Evolutionary conservation across 1,139 yeast species (phyloP).

Genomic region (Waltiozyma sp.): DNA sequence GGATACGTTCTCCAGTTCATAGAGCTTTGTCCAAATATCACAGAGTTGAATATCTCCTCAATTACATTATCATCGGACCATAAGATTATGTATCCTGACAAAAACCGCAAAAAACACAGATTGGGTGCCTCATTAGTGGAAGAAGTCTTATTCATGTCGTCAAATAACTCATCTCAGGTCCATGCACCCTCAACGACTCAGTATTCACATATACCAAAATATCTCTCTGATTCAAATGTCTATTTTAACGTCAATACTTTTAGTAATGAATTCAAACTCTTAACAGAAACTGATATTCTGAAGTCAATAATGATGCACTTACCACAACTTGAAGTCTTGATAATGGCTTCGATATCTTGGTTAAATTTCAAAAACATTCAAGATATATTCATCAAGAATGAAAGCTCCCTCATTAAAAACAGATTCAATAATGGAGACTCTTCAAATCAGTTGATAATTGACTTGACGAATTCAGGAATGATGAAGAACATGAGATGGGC

Average conservation of each 20-base stretch:
- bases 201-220: conserved; percentile 4
- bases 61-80: conserved; percentile 51
- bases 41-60: conserved; percentile 39
- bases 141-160: conserved; percentile 5
- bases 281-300: conserved; percentile 30
- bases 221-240: conserved; percentile 13
- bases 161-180: conserved; percentile 3
- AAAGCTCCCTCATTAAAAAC: conserved; percentile 4
- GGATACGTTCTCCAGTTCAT: conserved; percentile 56
- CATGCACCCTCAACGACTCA: neutral
- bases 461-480: conserved; percentile 45
- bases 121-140: conserved; percentile 7
- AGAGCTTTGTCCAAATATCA: conserved; percentile 46
- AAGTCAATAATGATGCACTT: conserved; percentile 21
- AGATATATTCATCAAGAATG: conserved; percentile 18
- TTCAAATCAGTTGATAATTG: conserved; percentile 1
- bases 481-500: conserved; percentile 48
- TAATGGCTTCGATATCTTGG: conserved; percentile 43
- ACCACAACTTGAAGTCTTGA: conserved; percentile 23
- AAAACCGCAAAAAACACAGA: neutral
- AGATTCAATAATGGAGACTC: conserved; percentile 9
- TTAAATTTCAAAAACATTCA: conserved; percentile 32
- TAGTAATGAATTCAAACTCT: conserved; percentile 19
- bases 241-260: conserved; percentile 8
- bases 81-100: conserved; percentile 26